Base-by-base conservation (phyloP, 208 protist species). In the Entamoeba histolytica region DNA sequence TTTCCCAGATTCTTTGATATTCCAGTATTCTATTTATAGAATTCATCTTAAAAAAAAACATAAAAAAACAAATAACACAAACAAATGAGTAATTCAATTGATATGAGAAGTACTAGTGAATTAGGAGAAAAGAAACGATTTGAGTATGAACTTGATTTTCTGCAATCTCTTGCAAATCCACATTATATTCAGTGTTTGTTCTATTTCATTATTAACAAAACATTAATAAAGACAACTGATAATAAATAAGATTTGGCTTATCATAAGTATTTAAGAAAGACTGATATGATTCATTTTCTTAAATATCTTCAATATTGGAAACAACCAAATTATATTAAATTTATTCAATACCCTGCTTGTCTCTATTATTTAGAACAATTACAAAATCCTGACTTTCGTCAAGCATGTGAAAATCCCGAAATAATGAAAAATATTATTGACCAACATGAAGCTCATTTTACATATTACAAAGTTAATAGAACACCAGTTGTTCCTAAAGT, bases 271-370 rank as follows among this genome's bases (percentile, higher is more conserved):
- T 47, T 93, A n/a, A 14, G 44, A 31, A 49, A 91, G 4, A 51
- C 49, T 39, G 3, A 10, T 8, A 73, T 93, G 23, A 19, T 73
- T 31, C 50, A 93, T 14, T 93, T 73, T 31, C 55, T 93, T 31
- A 57, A 47, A 44, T 93, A 93, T 91, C 49, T 93, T 49, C 61
- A 49, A 15, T 93, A 93, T 87, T 93, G 92, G 92, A 93, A 91
- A 49, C 8, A 61, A 49, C 50, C 39, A 51, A 49, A 39, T 91
- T 93, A 93, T n/a, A 73, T 93, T 12, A 39, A 87, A 50, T 93
- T 57, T 49, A 73, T 93, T 35, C 49, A n/a, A 31, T 93, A 93
- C 23, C 92, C 92, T 35, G 49, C 50, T 49, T 93, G 50, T 50
- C 23, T 93, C 0, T 47, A 39, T 49, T 39, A 73, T 31, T 35